These are phyloP conservation scores for Citrullus amarus DNA, from an alignment of 306 rosid genomes.

Conservation along the genomic window DNA sequence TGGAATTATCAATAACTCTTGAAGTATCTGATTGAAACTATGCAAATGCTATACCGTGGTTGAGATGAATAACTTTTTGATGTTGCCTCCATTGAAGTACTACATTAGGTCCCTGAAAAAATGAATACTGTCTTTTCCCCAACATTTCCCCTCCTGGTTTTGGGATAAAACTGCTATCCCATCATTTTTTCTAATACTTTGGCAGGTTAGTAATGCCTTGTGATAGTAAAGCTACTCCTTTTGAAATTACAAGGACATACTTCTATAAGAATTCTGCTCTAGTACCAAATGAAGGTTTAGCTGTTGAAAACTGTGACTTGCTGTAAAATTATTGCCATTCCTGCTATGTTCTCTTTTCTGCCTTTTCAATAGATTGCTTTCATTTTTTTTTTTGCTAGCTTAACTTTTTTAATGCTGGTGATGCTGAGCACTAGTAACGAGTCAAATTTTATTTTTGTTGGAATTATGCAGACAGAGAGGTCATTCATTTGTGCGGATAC, in stretches of 20 bases:
- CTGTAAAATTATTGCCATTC: not conserved
- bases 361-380: not conserved
- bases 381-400: not conserved
- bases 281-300: not conserved
- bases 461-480: conserved; percentile 61
- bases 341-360: not conserved
- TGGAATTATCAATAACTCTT: not conserved
- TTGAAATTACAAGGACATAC: not conserved
- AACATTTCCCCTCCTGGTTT: not conserved
- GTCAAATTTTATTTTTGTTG: conserved; percentile 12
- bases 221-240: not conserved
- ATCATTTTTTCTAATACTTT: not conserved
- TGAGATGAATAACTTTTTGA: not conserved
- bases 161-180: not conserved
- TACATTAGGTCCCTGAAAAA: not conserved
- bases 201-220: not conserved
- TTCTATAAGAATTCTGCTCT: not conserved
- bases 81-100: not conserved
- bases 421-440: not conserved
- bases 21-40: not conserved
- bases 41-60: not conserved
- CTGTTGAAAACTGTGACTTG: not conserved
- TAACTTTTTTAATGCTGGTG: not conserved
- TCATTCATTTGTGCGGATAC: conserved; percentile 76
- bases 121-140: not conserved